Evolutionary conservation across 2,329 filamentous ascomycete species (phyloP), one percentile per base, ranked within the genome.

Genomic region (Talaromyces islandicus): DNA sequence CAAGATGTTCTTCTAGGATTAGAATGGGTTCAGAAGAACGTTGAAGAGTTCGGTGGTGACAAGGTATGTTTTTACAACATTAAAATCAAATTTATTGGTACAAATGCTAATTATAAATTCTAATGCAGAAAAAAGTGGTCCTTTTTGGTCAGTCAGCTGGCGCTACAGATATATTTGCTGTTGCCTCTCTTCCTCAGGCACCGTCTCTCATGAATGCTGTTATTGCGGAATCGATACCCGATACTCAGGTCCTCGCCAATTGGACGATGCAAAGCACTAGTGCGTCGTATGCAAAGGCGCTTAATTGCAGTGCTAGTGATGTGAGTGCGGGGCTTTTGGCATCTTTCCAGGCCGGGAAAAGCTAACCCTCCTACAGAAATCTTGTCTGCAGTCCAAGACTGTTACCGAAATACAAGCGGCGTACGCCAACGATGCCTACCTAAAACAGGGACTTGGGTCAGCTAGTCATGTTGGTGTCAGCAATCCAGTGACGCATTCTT

Each of bases 41-140:
- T 73, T 56, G 60, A 43, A 1, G 58, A 62, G 17, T 72, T 72
- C 62, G 69, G 69, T 19, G 70, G 69, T n/a, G 69, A 72, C 29
- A 64, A 64, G 14, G 62, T 57, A 57, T 25, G 25, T 55, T 30
- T 12, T 35, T 35, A 14, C n/a, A 14, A 27, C 48, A 56, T n/a
- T 46, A 32, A 27, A 48, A 12, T 5, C 25, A 21, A 4, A 24
- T 6, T 4, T 10, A 19, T 19, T 7, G 19, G 11, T 50, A 48
- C 11, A 12, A 24, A 21, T 38, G 4, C 43, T 48, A 1, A 48
- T 11, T 1, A 2, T 4, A 50, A 12, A 21, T 25, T 48, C 6
- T 21, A 48, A 11, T 21, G 5, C 27, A 63, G 61, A 53, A 61
- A 14, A 27, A 62, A 51, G 62, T 63, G 7, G 46, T 63, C 27